Base-by-base conservation (phyloP, 2,329 filamentous ascomycete genomes). In the Thielaviopsis ethacetica region DNA sequence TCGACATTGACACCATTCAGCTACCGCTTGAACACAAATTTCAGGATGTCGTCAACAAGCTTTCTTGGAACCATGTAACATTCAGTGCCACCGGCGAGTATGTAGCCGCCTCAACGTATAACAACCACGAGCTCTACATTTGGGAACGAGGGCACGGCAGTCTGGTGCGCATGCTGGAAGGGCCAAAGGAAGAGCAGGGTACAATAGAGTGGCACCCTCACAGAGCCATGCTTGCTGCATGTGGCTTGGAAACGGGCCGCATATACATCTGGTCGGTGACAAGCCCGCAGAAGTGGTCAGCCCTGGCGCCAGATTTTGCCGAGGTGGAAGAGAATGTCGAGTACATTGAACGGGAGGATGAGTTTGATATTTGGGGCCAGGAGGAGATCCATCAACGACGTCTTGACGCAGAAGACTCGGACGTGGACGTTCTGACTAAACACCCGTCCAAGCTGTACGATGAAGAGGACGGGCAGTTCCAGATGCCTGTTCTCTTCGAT, bases 321-420 rank as follows among this genome's bases (percentile, higher is more conserved):
- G 93, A 98, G 71, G 90, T 98, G 15, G 93, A 98, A 71, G 93
- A 98, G 71, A 98, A 98, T 65, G 90, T 95, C 22, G 89, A 97
- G 69, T 98, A 98, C 68, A 82, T 94, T 50, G 93, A 98, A 70
- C 81, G 82, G 59, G 93, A 98, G 71, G 93, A 98, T 68, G 93
- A 98, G 68, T 98, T 98, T 66, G 94, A 98, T 70, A 94, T 97
- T 59, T 93, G 97, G 68, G 90, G 90, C 0, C 85, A 91, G 60
- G 91, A 96, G 68, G 91, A 97, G 70, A 84, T 97, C 59, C 89
- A 94, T 68, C 91, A 95, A 70, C 82, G 91, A 30, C 82, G 91
- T 51, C 77, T 97, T 1, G 91, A 97, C 68, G 79, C 86, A 13
- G 93, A 98, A 71, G 93, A 97, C 65, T 93, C 97, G 69, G 85